Conservation (phyloP, 345 rosid genomes). For the Syzygium aqueum region DNA sequence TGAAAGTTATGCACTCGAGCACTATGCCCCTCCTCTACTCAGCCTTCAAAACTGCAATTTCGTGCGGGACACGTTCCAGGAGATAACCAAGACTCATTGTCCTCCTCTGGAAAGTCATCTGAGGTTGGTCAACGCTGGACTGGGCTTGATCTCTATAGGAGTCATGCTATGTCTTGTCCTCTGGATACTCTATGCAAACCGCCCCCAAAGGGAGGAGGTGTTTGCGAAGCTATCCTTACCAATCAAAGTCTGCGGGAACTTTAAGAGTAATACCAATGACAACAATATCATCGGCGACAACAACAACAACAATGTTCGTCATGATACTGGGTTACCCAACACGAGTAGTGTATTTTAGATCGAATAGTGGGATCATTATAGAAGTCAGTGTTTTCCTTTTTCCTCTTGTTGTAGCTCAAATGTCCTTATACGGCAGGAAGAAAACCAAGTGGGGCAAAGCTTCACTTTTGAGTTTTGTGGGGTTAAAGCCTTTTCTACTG, state of each 20-base stretch:
- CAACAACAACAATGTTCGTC: not conserved
- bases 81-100: conserved; percentile 62
- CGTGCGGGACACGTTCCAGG: conserved; percentile 68
- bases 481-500: not conserved
- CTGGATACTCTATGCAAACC: conserved; percentile 90
- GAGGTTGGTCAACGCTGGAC: conserved; percentile 63
- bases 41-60: conserved; percentile 83
- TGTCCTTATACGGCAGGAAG: not conserved
- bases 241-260: conserved; percentile 6
- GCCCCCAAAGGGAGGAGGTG: conserved; percentile 99
- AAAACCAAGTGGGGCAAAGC: conserved; percentile 47
- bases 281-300: not conserved
- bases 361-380: not conserved
- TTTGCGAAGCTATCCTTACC: conserved; percentile 39
- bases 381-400: not conserved
- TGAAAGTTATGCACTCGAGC: conserved; percentile 77
- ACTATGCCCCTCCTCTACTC: conserved; percentile 82
- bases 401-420: not conserved
- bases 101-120: conserved; percentile 67
- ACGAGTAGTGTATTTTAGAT: conserved; percentile 17
- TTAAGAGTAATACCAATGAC: not conserved
- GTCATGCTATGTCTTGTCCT: conserved; percentile 84
- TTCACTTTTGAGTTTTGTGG: conserved; percentile 26
- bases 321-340: not conserved
- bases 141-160: conserved; percentile 78